Percentiles rank a stretch among this genome's conserved stretches.
Conservation (phyloP, 2,329 filamentous ascomycete genomes). For the Ascochyta clinopodiicola region DNA sequence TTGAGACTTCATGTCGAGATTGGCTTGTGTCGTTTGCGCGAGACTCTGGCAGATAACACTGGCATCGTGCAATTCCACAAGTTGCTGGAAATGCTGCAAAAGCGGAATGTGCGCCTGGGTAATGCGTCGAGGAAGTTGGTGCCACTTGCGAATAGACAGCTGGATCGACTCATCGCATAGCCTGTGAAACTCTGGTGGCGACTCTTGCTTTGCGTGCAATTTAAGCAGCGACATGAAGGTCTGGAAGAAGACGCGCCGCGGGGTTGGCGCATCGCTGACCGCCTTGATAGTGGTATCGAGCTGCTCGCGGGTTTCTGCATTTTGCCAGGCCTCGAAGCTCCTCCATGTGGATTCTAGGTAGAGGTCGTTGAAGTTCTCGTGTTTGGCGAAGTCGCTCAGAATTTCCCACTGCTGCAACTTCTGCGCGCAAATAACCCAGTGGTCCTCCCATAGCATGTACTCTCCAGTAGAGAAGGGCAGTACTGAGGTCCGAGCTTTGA, state of each 20-base stretch:
- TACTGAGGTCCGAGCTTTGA: slow-evolving; percentile 95
- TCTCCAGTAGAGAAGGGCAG: slow-evolving; percentile 95
- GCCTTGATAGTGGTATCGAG: slow-evolving; percentile 94
- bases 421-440: slow-evolving; percentile 96
- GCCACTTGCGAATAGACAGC: slow-evolving; percentile 96
- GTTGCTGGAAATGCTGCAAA: slow-evolving; percentile 95
- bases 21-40: slow-evolving; percentile 79
- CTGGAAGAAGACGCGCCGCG: slow-evolving; percentile 93
- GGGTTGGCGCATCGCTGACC: slow-evolving; percentile 95
- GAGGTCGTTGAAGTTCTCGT: slow-evolving; percentile 97
- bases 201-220: slow-evolving; percentile 87
- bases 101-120: slow-evolving; percentile 96
- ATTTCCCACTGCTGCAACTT: slow-evolving; percentile 99
- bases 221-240: slow-evolving; percentile 97
- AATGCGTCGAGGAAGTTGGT: slow-evolving; percentile 91
- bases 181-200: slow-evolving; percentile 79
- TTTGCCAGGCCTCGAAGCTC: slow-evolving; percentile 93
- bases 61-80: slow-evolving; percentile 96
- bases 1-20: slow-evolving; percentile 91
- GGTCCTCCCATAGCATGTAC: slow-evolving; percentile 99
- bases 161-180: slow-evolving; percentile 97
- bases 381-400: slow-evolving; percentile 94
- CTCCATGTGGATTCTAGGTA: slow-evolving; percentile 95
- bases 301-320: slow-evolving; percentile 82
- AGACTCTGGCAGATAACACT: slow-evolving; percentile 95